These are phyloP conservation scores for Mortierella sp. DNA, from an alignment of 371 early-diverging fungal genomes.

Conservation along the genomic window DNA sequence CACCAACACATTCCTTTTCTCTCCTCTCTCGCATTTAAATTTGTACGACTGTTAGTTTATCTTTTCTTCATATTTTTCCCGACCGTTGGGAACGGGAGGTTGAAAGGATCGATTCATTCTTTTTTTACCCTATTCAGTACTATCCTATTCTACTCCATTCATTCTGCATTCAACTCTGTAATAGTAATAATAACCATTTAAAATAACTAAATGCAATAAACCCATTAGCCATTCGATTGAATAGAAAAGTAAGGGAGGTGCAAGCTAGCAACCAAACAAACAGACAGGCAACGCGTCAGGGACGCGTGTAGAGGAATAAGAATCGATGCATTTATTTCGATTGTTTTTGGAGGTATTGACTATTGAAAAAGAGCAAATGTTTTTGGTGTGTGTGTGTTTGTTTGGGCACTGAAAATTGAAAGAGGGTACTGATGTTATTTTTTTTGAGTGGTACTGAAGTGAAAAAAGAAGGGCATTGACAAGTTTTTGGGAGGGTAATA, in stretches of 20 bases:
- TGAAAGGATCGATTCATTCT: neutral
- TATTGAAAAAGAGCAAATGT: neutral
- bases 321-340: constrained; percentile 32
- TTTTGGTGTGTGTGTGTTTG: neutral
- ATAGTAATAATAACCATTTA: neutral
- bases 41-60: neutral
- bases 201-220: neutral
- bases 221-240: neutral
- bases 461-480: neutral
- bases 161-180: neutral
- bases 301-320: constrained; percentile 11
- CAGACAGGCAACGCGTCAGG: neutral
- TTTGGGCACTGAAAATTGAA: neutral
- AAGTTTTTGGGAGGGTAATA: neutral
- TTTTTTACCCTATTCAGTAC: neutral
- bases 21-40: neutral
- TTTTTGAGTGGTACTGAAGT: neutral
- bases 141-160: neutral
- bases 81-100: neutral
- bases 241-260: neutral
- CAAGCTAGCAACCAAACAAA: neutral
- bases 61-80: neutral
- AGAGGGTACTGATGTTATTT: neutral
- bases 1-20: neutral
- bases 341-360: constrained; percentile 9